A percentile compares a stretch with the other conserved stretches of the same genome.
Evolutionary conservation across 2,329 filamentous ascomycete species (phyloP).

Genomic region (Arachnopeziza araneosa): DNA sequence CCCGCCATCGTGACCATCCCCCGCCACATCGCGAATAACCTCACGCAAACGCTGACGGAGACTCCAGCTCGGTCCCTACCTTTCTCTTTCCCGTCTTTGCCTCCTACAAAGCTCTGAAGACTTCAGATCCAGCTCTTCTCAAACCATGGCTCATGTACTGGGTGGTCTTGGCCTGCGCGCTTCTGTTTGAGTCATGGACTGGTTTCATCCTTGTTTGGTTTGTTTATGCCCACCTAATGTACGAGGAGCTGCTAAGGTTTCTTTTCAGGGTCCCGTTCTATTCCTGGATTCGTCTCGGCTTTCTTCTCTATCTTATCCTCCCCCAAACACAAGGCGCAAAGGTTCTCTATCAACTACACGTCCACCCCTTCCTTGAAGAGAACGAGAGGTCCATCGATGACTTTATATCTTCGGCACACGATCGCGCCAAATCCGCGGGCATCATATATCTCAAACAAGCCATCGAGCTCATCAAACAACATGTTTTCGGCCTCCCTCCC

Average conservation of each 20-base stretch:
- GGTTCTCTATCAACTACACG: slow-evolving; percentile 74
- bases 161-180: slow-evolving; percentile 79
- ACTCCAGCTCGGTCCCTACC: slow-evolving; percentile 69
- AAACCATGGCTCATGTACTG: slow-evolving; percentile 99
- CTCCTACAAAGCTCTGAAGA: slow-evolving; percentile 96
- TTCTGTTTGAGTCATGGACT: slow-evolving; percentile 81
- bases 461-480: slow-evolving; percentile 67
- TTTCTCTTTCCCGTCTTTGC: slow-evolving; percentile 95
- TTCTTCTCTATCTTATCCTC: slow-evolving; percentile 92
- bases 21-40: slow-evolving; percentile 4
- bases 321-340: slow-evolving; percentile 94
- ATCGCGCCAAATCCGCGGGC: slow-evolving; percentile 69
- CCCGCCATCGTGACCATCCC: slow-evolving; percentile 18
- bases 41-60: slow-evolving; percentile 16
- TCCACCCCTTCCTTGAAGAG: slow-evolving; percentile 81
- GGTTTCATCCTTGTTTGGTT: slow-evolving; percentile 81
- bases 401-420: slow-evolving; percentile 77
- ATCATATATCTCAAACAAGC: slow-evolving; percentile 67
- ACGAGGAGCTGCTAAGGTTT: slow-evolving; percentile 5
- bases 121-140: slow-evolving; percentile 79
- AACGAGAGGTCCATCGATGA: slow-evolving; percentile 88
- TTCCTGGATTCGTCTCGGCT: slow-evolving; percentile 78
- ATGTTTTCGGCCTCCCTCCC: slow-evolving; percentile 72
- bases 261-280: slow-evolving; percentile 77
- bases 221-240: slow-evolving; percentile 12